phyloP scores from a whole-genome alignment of 768 basidiomycete species.

The Hysterangium stoloniferum region DNA sequence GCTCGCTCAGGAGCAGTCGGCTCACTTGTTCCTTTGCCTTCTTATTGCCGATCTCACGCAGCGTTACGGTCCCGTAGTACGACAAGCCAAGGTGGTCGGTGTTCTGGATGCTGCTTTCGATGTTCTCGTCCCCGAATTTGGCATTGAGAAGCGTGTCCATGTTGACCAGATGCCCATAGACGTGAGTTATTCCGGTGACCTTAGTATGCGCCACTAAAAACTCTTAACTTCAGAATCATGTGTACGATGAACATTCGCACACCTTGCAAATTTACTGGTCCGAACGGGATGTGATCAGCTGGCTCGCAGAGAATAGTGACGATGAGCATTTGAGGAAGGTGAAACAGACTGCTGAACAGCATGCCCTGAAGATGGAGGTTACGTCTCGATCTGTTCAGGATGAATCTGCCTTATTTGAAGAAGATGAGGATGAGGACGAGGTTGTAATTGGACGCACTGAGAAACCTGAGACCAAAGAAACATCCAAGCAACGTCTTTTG shows the following conservation, averaged over 20 bases:
- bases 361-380: slow-evolving; percentile 88
- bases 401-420: slow-evolving; percentile 82
- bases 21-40: slow-evolving; percentile 90
- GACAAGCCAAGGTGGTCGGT: slow-evolving; percentile 90
- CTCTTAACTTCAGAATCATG: slow-evolving; percentile 64
- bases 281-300: slow-evolving; percentile 84
- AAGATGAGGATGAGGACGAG: slow-evolving; percentile 80
- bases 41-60: slow-evolving; percentile 91
- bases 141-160: slow-evolving; percentile 98
- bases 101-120: slow-evolving; percentile 98
- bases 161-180: slow-evolving; percentile 99
- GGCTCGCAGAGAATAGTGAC: slow-evolving; percentile 92
- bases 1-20: slow-evolving; percentile 93
- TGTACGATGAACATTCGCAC: slow-evolving; percentile 92
- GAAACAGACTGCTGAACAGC: slow-evolving; percentile 86
- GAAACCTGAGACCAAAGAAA: slow-evolving; percentile 39
- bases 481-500: slow-evolving; percentile 68
- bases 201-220: slow-evolving; percentile 17
- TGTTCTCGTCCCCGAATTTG: slow-evolving; percentile 92
- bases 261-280: slow-evolving; percentile 97
- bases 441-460: slow-evolving; percentile 64
- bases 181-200: slow-evolving; percentile 37
- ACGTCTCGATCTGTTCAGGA: slow-evolving; percentile 78
- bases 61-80: slow-evolving; percentile 90
- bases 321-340: slow-evolving; percentile 95